Base-by-base conservation (phyloP, 768 basidiomycete species). In the Galerina marginata region DNA sequence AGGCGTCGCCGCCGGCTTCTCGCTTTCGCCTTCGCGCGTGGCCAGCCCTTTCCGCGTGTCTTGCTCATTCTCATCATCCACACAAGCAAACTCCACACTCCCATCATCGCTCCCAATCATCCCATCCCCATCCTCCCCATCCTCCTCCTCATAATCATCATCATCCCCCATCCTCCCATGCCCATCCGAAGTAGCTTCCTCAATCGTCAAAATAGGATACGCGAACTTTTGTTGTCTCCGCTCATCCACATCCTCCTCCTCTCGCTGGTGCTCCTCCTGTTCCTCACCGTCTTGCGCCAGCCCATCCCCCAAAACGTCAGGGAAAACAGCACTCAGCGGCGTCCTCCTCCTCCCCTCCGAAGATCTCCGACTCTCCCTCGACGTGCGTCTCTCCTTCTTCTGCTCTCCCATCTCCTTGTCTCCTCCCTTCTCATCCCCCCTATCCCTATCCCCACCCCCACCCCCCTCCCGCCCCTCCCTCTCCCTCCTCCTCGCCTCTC, bases 291-390 rank as follows among this genome's bases (percentile, higher is more conserved):
- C n/a, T n/a, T n/a, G n/a, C n/a, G n/a, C n/a, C n/a, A n/a, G n/a
- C n/a, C 52, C 52, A 16, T 63, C 46, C 4, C 36, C 53, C 36
- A 52, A 25, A 16, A 73, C 67, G 16, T 82, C 81, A 0, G 86
- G 84, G 74, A 92, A 92, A 43, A 93, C 77, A 36, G 86, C 83
- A 9, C 76, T 74, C 33, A 92, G 67, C 0, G 85, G 77, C 7
- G 82, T 84, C 60, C 88, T 75, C 65, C 76, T 79, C 63, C 85
- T 76, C 20, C 79, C 83, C 61, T 89, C 89, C 6, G 75, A 75
- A 4, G 74, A 78, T 42, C 77, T 73, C 51, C 78, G 76, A 57
- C 81, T 84, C 68, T 81, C 83, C 33, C 75, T 77, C 51, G 75
- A 70, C 63, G 66, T 63, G 66, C 62, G 64, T 69, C 67, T 69